Conservation (phyloP, 805 yeast species). For the Spathaspora boniae region DNA sequence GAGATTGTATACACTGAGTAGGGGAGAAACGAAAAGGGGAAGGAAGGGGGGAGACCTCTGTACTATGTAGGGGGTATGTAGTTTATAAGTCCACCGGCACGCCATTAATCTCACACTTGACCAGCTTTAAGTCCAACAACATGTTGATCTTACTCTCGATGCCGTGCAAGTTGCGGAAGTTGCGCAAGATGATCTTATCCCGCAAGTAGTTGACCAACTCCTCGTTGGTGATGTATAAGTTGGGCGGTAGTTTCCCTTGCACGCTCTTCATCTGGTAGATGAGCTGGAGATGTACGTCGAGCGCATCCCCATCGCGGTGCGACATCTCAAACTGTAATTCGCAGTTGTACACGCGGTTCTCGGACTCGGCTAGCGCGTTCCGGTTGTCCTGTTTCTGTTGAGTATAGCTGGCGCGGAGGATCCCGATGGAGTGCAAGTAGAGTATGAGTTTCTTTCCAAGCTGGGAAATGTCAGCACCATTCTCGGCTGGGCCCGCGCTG, state of each 20-base stretch:
- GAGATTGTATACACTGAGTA: constrained; percentile 31
- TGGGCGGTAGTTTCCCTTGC: constrained; percentile 4
- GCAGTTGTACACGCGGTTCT: constrained; percentile 12
- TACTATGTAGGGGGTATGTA: too few relatives aligned
- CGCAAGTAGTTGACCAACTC: constrained; percentile 13
- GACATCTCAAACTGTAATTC: constrained; percentile 9
- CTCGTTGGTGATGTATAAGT: constrained; percentile 10
- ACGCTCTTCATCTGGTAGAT: constrained; percentile 7
- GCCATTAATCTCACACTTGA: constrained; percentile 14
- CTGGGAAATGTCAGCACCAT: too few relatives aligned
- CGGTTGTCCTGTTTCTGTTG: not conserved
- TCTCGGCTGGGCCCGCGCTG: too few relatives aligned
- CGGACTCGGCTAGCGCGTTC: not conserved
- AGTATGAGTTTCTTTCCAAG: too few relatives aligned
- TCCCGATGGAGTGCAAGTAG: too few relatives aligned
- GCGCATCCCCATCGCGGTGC: constrained; percentile 4
- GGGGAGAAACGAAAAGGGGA: not conserved
- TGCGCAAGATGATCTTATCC: constrained; percentile 10
- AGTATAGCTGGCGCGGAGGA: too few relatives aligned
- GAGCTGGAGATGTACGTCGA: constrained; percentile 9
- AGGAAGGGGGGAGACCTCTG: not conserved
- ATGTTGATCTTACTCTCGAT: constrained; percentile 12
- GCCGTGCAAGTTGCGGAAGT: constrained; percentile 3
- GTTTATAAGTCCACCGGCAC: constrained; percentile 11
- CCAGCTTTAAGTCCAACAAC: constrained; percentile 9